phyloP scores from a whole-genome alignment of 768 basidiomycete species.

The Agrocybe pediades region DNA sequence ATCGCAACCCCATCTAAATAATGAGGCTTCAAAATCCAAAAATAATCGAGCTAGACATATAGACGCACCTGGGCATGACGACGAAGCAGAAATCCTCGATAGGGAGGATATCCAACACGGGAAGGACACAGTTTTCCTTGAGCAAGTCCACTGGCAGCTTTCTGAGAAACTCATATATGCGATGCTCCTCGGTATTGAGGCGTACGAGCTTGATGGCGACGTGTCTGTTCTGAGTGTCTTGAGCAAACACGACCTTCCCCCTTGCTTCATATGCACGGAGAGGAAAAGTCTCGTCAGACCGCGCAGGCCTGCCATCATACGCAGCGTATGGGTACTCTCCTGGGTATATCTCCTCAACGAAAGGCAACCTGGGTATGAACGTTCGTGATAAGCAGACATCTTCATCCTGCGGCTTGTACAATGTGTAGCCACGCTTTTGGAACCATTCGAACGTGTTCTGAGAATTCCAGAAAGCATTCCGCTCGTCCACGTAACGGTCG shows the following conservation, averaged over 20 bases:
- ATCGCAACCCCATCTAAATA: constrained; percentile 15
- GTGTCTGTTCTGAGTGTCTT: constrained; percentile 18
- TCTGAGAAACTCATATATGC: constrained; percentile 20
- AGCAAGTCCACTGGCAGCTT: constrained; percentile 6
- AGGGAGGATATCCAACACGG: constrained; percentile 26
- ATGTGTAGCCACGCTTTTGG: constrained; percentile 5
- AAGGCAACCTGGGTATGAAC: not conserved
- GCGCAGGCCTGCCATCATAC: not conserved
- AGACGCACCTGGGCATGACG: constrained; percentile 28
- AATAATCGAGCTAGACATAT: not conserved
- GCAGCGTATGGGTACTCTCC: constrained; percentile 10
- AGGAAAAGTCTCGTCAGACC: not conserved
- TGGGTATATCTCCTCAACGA: not conserved
- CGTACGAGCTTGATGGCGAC: constrained; percentile 27
- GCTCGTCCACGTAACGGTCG: too few species aligned
- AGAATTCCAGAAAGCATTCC: not conserved
- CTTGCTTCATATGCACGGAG: not conserved
- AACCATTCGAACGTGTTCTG: constrained; percentile 3
- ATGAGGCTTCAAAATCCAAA: not conserved
- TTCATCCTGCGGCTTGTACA: not conserved
- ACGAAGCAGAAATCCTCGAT: constrained; percentile 22
- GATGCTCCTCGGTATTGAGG: constrained; percentile 21
- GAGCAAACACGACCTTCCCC: constrained; percentile 18
- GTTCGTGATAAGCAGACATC: too few species aligned
- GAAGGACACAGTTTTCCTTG: constrained; percentile 18